Evolutionary conservation across 164 flowering plant species (phyloP).

Genomic region (Sextonia rubra): DNA sequence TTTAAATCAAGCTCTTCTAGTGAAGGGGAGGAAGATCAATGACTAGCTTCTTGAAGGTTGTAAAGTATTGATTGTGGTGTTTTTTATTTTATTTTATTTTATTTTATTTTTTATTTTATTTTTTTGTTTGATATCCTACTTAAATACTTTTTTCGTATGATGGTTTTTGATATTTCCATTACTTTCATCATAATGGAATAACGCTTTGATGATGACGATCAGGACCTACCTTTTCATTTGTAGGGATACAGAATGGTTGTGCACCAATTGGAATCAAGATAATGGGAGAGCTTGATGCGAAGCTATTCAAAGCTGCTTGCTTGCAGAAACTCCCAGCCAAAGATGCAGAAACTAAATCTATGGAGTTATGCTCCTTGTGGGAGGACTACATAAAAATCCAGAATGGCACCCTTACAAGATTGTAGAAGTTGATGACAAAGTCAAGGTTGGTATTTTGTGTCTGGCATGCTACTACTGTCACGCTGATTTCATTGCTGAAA

Average conservation of each 20-base stretch:
- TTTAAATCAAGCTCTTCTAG: slow-evolving; percentile 43
- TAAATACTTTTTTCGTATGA: neutral
- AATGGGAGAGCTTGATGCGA: slow-evolving; percentile 9
- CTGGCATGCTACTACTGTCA: neutral
- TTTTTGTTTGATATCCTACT: neutral
- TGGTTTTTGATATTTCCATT: too few relatives aligned
- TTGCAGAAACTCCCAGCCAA: slow-evolving; percentile 43
- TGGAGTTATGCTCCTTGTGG: slow-evolving; percentile 68
- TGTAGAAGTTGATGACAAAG: slow-evolving; percentile 25
- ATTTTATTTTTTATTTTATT: too few relatives aligned
- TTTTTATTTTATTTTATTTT: too few relatives aligned
- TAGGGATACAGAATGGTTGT: slow-evolving; percentile 29
- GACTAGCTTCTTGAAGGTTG: slow-evolving; percentile 35
- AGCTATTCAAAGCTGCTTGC: slow-evolving; percentile 55
- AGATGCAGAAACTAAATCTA: slow-evolving; percentile 49
- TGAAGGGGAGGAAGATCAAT: slow-evolving; percentile 40
- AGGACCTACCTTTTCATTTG: neutral
- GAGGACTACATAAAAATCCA: slow-evolving; percentile 63
- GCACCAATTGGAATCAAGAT: neutral
- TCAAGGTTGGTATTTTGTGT: slow-evolving; percentile 29
- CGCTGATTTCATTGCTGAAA: too few relatives aligned
- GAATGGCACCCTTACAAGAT: slow-evolving; percentile 74
- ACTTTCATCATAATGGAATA: too few relatives aligned
- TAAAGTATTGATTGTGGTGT: slow-evolving; percentile 48
- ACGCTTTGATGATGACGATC: too few relatives aligned